phyloP scores from a whole-genome alignment of 495 filamentous ascomycete species.

The Corynascus novoguineensis region DNA sequence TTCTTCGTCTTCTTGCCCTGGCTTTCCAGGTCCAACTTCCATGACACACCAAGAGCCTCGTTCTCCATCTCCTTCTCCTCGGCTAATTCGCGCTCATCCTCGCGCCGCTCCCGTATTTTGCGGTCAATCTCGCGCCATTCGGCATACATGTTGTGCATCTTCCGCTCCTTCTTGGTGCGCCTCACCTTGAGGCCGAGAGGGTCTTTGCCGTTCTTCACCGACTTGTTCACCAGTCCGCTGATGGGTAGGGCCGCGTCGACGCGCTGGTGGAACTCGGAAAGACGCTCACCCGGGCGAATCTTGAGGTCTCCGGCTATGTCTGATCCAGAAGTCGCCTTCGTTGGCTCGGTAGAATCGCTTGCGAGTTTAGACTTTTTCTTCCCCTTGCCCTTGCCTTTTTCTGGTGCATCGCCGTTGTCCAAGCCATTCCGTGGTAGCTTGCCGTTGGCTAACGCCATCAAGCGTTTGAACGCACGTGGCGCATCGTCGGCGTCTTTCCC shows the following conservation, averaged over 20 bases:
- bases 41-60: constrained; percentile 48
- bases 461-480: constrained; percentile 73
- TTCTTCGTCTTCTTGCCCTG: constrained; percentile 45
- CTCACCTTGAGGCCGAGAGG: constrained; percentile 51
- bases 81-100: constrained; percentile 56
- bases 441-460: constrained; percentile 65
- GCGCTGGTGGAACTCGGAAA: constrained; percentile 76
- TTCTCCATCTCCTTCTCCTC: constrained; percentile 63
- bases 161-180: constrained; percentile 72
- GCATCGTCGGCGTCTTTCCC: constrained; percentile 62
- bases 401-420: constrained; percentile 55
- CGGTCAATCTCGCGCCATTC: constrained; percentile 69
- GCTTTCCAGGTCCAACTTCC: constrained; percentile 45
- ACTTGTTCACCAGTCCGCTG: constrained; percentile 53
- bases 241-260: constrained; percentile 84
- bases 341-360: background rate
- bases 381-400: constrained; percentile 47
- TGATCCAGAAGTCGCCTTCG: background rate
- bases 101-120: constrained; percentile 50
- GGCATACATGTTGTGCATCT: constrained; percentile 71
- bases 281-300: constrained; percentile 74
- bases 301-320: constrained; percentile 33
- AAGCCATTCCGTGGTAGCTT: constrained; percentile 56
- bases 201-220: constrained; percentile 43
- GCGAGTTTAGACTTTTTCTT: constrained; percentile 1